phyloP scores from a whole-genome alignment of 257 asterid genomes.

The Penstemon eatonii region DNA sequence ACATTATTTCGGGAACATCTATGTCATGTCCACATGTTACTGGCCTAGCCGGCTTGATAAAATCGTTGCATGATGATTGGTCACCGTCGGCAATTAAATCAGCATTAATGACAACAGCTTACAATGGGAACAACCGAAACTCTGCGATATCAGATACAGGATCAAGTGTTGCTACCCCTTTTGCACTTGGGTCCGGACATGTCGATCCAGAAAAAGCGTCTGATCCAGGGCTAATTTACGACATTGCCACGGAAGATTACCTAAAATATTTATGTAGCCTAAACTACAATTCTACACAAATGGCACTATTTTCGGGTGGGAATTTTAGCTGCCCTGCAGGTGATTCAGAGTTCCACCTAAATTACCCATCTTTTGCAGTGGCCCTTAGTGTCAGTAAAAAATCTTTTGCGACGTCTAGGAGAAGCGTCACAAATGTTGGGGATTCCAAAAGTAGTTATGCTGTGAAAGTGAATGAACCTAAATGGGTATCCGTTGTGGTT shows the following conservation, averaged over 20 bases:
- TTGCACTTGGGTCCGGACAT: conserved; percentile 69
- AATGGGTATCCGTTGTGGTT: conserved; percentile 45
- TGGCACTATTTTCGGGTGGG: conserved; percentile 38
- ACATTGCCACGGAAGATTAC: conserved; percentile 52
- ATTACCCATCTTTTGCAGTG: conserved; percentile 79
- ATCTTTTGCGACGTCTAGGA: conserved; percentile 36
- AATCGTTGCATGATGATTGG: conserved; percentile 58
- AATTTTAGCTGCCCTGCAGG: conserved; percentile 47
- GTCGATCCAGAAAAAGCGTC: conserved; percentile 62
- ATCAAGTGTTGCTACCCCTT: conserved; percentile 50
- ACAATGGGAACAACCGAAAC: conserved; percentile 32
- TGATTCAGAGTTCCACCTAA: conserved; percentile 36
- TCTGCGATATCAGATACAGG: conserved; percentile 46
- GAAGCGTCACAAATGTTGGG: conserved; percentile 74
- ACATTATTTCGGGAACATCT: conserved; percentile 75
- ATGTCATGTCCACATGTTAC: conserved; percentile 83
- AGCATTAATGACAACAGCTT: conserved; percentile 75
- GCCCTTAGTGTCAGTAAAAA: conserved; percentile 21
- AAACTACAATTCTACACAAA: conserved; percentile 54
- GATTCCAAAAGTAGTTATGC: conserved; percentile 35
- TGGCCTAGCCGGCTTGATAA: conserved; percentile 67
- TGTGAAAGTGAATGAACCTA: conserved; percentile 44
- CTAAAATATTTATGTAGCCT: conserved; percentile 54
- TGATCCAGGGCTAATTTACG: conserved; percentile 69
- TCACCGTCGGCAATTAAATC: conserved; percentile 78